Base-by-base conservation (phyloP, 192 early-diverging fungal genomes). In the Mortierella antarctica region DNA sequence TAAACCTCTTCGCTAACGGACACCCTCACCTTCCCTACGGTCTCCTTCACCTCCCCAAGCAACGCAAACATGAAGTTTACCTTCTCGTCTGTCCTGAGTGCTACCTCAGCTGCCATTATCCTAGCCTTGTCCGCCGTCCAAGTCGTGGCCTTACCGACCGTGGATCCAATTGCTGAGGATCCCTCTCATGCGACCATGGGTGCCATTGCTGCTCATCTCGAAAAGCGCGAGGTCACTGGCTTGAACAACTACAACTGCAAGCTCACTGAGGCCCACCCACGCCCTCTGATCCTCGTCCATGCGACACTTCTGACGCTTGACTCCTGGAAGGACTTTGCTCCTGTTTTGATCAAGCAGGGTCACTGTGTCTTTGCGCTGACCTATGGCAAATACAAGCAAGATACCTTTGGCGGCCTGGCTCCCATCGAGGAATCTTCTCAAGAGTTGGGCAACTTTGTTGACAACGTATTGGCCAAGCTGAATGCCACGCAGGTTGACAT, bases 281-380 rank as follows among this genome's bases (percentile, higher is more conserved):
- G 74, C 8, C 74, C 73, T 21, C 31, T 76, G 15, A 48, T 74
- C 50, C 58, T 74, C 7, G 65, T 76, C 55, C 66, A 76, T 20
- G 62, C 57, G 11, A 77, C 74, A 4, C 8, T 56, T 7, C 57
- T 70, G 12, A 70, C 74, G 5, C 47, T 68, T 47, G 62, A 59
- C 41, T 77, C 74, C 0, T 70, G 74, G 67, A 5, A 0, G 9
- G 23, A 44, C 13, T 46, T 70, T 23, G 57, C 44, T 3, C 74
- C 67, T 14, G 41, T n/a, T 14, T 18, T 77, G 6, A 57, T 70
- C 74, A 65, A 65, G 39, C 13, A 31, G 0, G 67, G 67, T 15
- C 70, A 65, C 67, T 77, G 74, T 48, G 67, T 70, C 21, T 77
- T 65, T 48, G 67, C 67, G 39, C 63, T 70, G 18, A 70, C 61